These are phyloP conservation scores for Cercospora brassicicola DNA, from an alignment of 2,329 filamentous ascomycete species.

Conservation along the genomic window DNA sequence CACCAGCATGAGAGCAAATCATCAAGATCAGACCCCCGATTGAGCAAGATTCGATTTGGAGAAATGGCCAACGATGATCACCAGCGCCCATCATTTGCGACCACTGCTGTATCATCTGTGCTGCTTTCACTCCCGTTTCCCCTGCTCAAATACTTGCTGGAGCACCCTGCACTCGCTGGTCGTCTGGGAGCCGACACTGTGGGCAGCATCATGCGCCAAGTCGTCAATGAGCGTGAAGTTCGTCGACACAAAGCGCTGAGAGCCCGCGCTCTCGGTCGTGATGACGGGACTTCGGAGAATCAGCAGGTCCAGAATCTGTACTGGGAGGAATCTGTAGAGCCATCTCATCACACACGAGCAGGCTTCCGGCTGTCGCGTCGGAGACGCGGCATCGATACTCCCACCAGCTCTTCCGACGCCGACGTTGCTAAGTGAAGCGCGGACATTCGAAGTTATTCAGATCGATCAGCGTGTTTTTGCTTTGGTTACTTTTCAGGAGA, in stretches of 20 bases:
- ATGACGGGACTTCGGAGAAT: slow-evolving; percentile 13
- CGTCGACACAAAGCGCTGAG: slow-evolving; percentile 35
- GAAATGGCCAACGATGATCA: slow-evolving; percentile 56
- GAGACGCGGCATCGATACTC: slow-evolving; percentile 36
- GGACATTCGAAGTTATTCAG: not conserved
- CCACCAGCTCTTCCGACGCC: slow-evolving; percentile 30
- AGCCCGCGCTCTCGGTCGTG: slow-evolving; percentile 19
- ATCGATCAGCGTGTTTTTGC: not conserved
- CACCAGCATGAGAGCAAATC: slow-evolving; percentile 36
- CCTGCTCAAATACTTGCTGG: slow-evolving; percentile 65
- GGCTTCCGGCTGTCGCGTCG: slow-evolving; percentile 40
- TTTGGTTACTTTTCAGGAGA: not conserved
- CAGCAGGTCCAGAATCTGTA: slow-evolving; percentile 32
- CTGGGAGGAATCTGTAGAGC: slow-evolving; percentile 42
- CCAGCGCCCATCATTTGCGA: slow-evolving; percentile 40
- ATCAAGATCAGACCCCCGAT: slow-evolving; percentile 51
- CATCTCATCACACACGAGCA: slow-evolving; percentile 40
- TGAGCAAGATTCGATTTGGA: slow-evolving; percentile 70
- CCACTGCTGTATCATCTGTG: slow-evolving; percentile 62
- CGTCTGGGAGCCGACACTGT: slow-evolving; percentile 44
- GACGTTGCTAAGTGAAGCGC: slow-evolving; percentile 22
- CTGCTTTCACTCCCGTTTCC: slow-evolving; percentile 70
- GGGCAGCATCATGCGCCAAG: slow-evolving; percentile 44
- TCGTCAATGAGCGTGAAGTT: slow-evolving; percentile 47
- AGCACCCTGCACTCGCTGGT: slow-evolving; percentile 57